Evolutionary conservation across 352 stramenopile species (phyloP), one percentile per base, ranked within the genome.

Genomic region (Phytophthora quininea): DNA sequence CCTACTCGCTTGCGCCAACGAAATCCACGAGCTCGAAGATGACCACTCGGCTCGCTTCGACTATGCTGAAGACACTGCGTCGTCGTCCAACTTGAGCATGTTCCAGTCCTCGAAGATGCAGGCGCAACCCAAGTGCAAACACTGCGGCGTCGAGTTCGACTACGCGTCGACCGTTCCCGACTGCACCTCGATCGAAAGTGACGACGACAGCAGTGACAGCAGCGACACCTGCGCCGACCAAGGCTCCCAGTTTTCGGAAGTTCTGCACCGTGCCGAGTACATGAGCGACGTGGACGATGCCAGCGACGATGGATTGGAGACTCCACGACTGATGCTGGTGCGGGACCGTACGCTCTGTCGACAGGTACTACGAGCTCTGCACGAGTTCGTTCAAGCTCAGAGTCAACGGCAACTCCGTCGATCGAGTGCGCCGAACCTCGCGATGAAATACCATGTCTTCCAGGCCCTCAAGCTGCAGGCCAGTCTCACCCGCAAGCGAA

Each of bases 1-100:
- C 53, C 54, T 94, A 46, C 76, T 91, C 7, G 84, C 86, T 31
- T 92, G 84, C 60, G 80, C 79, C 11, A 94, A 92, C 67, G 84
- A 94, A 58, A 92, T 94, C 71, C 80, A 91, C 64, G 84, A 94
- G 27, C 72, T 92, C 10, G 84, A 94, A 46, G 85, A 88, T 14
- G 73, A 80, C n/a, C 78, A 82, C 56, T 74, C 84, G 8, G 62
- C 66, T 47, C 66, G 58, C 24, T 92, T 92, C 32, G 86, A 94
- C 74, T 92, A 94, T 45, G 81, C 81, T 19, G 83, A 90, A 33
- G 74, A 88, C 50, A 86, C 73, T 5, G 19, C 58, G 48, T 76
- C 64, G 7, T 65, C 59, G 9, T 45, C 52, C 9, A 60, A 53
- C 19, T 24, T 24, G 9, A 12, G 9, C 40, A 5, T 66, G n/a